Evolutionary conservation across 2,329 filamentous ascomycete genomes (phyloP).

Genomic region (Balansia obtecta): DNA sequence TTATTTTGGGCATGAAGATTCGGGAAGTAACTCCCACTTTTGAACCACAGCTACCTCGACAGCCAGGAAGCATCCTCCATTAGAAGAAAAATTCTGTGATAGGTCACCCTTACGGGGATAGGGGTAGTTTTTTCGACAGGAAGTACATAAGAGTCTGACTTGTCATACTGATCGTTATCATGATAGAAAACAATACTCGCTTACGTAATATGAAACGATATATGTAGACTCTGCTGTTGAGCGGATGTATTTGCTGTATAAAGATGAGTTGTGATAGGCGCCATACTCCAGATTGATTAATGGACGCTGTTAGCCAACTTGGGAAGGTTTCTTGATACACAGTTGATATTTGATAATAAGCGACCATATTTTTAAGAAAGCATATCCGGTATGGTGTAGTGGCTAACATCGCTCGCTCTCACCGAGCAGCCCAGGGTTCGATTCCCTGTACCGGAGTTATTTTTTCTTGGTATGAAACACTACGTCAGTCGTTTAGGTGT

Average conservation of each 20-base stretch:
- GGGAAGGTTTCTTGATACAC: no score
- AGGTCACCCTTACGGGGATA: conserved; percentile 45
- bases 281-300: no score
- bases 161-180: conserved; percentile 78
- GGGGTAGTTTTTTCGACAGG: conserved; percentile 39
- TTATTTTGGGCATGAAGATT: conserved; percentile 65
- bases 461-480: background rate
- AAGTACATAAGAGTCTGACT: conserved; percentile 70
- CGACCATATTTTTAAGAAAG: conserved; percentile 9
- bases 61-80: conserved; percentile 62
- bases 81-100: conserved; percentile 59
- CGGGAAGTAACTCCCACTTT: conserved; percentile 59
- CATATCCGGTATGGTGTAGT: conserved; percentile 22
- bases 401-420: conserved; percentile 26
- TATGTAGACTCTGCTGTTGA: no score
- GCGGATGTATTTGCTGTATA: no score
- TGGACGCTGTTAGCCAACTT: no score
- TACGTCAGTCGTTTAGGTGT: background rate
- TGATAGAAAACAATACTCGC: conserved; percentile 66
- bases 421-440: conserved; percentile 25
- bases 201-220: conserved; percentile 51
- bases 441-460: conserved; percentile 22
- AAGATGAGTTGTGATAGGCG: no score
- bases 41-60: conserved; percentile 59
- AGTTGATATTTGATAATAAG: no score